Base-by-base conservation (phyloP, 2,329 filamentous ascomycete genomes). In the Sclerotinia glacialis region DNA sequence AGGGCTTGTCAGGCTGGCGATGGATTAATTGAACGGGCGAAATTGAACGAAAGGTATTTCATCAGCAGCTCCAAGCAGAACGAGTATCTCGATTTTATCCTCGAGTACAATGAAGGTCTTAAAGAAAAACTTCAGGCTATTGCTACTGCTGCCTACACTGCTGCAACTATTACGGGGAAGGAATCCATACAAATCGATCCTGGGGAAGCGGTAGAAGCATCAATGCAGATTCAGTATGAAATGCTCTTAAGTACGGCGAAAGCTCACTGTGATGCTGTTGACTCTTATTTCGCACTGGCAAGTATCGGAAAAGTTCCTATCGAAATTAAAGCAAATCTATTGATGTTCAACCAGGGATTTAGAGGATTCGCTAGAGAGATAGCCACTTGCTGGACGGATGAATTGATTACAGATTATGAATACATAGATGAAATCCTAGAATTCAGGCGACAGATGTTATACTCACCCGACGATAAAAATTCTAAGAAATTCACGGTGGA, bases 271-370 rank as follows among this genome's bases (percentile, higher is more conserved):
- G 42, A 14, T 26, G 58, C 58, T 21, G 58, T 60, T 14, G 14
- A 37, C 7, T 26, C 44, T 4, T 60, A 60, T 47, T 26, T 49
- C 8, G 28, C 31, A 49, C 31, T 60, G 42, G 28, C 28, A 0
- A 60, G 18, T 26, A 37, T 21, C 28, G 58, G 58, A 49, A 14
- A 49, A 12, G 44, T n/a, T 21, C 7, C 44, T 5, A 9, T 37
- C 12, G 58, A 60, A 18, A 7, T 37, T 14, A 14, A 60, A 23
- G 12, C n/a, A 18, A 18, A 60, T 21, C 31, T 60, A 37, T 37
- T 60, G 5, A 18, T 37, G 18, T 60, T 60, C 44, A 60, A 60
- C 44, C 44, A 37, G 49, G 44, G 58, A 9, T 49, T 60, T 26
- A 26, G 58, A 6, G 44, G 44, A 37, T 49, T 60, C 5, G 44